Conservation (phyloP, 148 eudicot genomes). For the Suaeda aralocaspica region DNA sequence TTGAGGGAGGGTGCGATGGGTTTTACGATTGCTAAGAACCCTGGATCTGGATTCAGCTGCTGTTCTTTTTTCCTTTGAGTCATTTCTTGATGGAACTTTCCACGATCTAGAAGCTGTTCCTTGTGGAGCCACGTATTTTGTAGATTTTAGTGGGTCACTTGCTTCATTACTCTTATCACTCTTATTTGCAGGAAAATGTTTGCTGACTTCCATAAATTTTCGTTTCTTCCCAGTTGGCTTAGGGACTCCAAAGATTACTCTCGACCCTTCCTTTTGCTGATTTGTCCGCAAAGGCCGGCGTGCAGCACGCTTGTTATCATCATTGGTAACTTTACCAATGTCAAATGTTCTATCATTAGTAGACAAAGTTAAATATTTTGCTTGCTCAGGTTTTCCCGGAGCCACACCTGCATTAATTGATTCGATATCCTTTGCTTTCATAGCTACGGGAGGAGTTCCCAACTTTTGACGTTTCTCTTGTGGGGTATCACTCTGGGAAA, state of each 20-base stretch:
- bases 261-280: conserved; percentile 63
- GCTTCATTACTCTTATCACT: conserved; percentile 41
- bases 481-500: conserved; percentile 69
- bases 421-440: conserved; percentile 35
- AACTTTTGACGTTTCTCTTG: conserved; percentile 62
- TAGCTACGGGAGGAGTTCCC: conserved; percentile 36
- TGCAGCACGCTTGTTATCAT: conserved; percentile 41
- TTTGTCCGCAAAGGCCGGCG: conserved; percentile 61
- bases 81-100: conserved; percentile 44
- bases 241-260: conserved; percentile 82
- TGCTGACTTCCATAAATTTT: conserved; percentile 95
- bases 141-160: conserved; percentile 43
- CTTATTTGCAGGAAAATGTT: conserved; percentile 62
- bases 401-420: conserved; percentile 25
- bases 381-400: conserved; percentile 36
- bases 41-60: conserved; percentile 42
- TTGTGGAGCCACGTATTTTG: conserved; percentile 55
- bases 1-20: conserved; percentile 44
- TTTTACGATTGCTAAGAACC: conserved; percentile 47
- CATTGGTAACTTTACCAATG: conserved; percentile 51
- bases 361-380: conserved; percentile 44
- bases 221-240: conserved; percentile 83
- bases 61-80: conserved; percentile 56
- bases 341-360: conserved; percentile 57
- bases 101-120: conserved; percentile 54